A percentile compares a stretch with the other conserved stretches of the same genome.
Evolutionary conservation across 2,329 filamentous ascomycete genomes (phyloP).

Genomic region (Didymella keratinophila): DNA sequence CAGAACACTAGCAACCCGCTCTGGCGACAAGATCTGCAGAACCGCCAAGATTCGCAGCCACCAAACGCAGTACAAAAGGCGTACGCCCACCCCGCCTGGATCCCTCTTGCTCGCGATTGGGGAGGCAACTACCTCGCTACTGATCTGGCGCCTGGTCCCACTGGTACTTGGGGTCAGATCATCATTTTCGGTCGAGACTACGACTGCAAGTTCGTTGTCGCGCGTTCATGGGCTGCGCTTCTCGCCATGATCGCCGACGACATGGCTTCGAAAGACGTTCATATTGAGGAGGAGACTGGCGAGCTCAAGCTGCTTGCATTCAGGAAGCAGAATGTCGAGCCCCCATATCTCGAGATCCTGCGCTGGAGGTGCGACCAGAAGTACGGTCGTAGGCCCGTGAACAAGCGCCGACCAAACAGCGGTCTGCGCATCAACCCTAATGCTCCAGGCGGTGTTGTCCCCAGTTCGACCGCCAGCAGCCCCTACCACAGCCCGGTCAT

Average conservation of each 20-base stretch:
- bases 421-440: constrained; percentile 63
- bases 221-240: constrained; percentile 89
- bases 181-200: constrained; percentile 98
- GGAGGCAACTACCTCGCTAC: constrained; percentile 97
- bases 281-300: constrained; percentile 87
- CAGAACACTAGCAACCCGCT: constrained; percentile 65
- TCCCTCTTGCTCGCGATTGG: constrained; percentile 95
- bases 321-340: constrained; percentile 80
- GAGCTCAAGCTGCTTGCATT: constrained; percentile 95
- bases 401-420: constrained; percentile 56
- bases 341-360: constrained; percentile 91
- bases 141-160: constrained; percentile 88
- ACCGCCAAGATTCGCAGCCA: constrained; percentile 88
- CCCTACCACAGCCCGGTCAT: constrained; percentile 73
- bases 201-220: constrained; percentile 97
- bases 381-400: constrained; percentile 68
- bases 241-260: constrained; percentile 90
- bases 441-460: constrained; percentile 52
- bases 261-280: constrained; percentile 88
- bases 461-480: constrained; percentile 59
- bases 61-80: constrained; percentile 86
- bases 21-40: constrained; percentile 86
- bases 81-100: constrained; percentile 94
- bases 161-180: constrained; percentile 93
- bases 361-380: constrained; percentile 97